These are phyloP conservation scores for Dentipellis fragilis DNA, from an alignment of 768 basidiomycete genomes.

Conservation along the genomic window DNA sequence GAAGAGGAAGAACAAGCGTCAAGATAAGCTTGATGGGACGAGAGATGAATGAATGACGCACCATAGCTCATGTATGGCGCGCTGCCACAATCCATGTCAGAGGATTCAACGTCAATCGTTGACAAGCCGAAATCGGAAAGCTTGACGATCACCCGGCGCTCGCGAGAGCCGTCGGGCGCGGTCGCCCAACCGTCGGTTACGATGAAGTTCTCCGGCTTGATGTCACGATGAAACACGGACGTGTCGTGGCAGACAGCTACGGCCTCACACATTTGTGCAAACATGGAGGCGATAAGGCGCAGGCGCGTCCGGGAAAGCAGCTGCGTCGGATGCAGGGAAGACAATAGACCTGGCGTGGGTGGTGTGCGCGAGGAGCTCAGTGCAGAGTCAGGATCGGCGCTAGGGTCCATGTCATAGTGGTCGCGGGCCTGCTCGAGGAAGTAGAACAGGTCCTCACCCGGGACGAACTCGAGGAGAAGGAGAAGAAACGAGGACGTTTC, in stretches of 20 bases:
- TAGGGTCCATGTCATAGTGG: slow-evolving; percentile 51
- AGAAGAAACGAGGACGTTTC: slow-evolving; percentile 89
- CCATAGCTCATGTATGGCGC: slow-evolving; percentile 99
- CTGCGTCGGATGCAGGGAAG: slow-evolving; percentile 67
- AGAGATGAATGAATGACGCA: slow-evolving; percentile 26
- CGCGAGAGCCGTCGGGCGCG: slow-evolving; percentile 43
- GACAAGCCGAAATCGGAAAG: slow-evolving; percentile 94
- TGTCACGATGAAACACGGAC: slow-evolving; percentile 91
- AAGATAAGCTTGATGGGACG: slow-evolving; percentile 10
- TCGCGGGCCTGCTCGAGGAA: slow-evolving; percentile 95
- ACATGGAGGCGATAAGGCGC: slow-evolving; percentile 93
- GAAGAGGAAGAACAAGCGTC: slow-evolving; percentile 2
- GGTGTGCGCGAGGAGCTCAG: slow-evolving; percentile 55
- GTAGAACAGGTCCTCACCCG: slow-evolving; percentile 95
- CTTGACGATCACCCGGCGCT: slow-evolving; percentile 91
- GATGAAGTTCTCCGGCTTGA: slow-evolving; percentile 99
- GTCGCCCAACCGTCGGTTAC: slow-evolving; percentile 72
- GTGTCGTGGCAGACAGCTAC: slow-evolving; percentile 90
- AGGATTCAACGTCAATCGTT: slow-evolving; percentile 78
- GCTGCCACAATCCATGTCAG: slow-evolving; percentile 97
- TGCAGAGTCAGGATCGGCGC: slow-evolving; percentile 12
- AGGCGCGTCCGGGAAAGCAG: slow-evolving; percentile 82
- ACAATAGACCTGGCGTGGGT: slow-evolving; percentile 87
- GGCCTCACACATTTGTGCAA: slow-evolving; percentile 97
- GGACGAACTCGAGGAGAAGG: slow-evolving; percentile 90